Percentiles rank a stretch among this genome's conserved stretches.
These are phyloP conservation scores for Scutellaria minor DNA, from an alignment of 257 asterid genomes.

Conservation along the genomic window DNA sequence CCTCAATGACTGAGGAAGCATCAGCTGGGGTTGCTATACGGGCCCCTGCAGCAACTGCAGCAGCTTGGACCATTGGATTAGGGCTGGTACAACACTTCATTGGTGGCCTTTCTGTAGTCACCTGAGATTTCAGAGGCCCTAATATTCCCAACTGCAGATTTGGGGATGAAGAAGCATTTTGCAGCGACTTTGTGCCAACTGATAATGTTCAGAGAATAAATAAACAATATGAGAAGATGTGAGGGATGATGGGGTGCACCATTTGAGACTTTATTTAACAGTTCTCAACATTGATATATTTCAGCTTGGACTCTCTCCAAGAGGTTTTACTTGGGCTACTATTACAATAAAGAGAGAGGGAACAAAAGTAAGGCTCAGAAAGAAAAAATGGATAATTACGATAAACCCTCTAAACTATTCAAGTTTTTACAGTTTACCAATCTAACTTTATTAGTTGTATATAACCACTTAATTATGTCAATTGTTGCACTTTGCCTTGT, in stretches of 20 bases:
- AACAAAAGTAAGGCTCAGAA: not conserved
- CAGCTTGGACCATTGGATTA: conserved; percentile 67
- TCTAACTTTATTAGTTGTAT: too few relatives aligned
- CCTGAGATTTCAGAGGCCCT: conserved; percentile 35
- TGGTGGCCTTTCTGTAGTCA: conserved; percentile 39
- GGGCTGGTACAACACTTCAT: conserved; percentile 42
- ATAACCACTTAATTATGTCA: too few relatives aligned
- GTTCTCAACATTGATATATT: conserved; percentile 23
- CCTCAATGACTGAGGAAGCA: conserved; percentile 51
- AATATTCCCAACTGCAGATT: conserved; percentile 30
- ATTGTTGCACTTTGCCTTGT: too few relatives aligned
- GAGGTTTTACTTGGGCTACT: conserved; percentile 9
- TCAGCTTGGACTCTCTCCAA: not conserved
- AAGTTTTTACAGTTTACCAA: too few relatives aligned
- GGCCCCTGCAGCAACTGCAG: conserved; percentile 80
- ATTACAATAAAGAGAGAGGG: not conserved
- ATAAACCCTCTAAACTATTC: too few relatives aligned
- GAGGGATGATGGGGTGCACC: conserved; percentile 32
- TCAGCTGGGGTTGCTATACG: conserved; percentile 62
- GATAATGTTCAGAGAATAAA: conserved; percentile 39
- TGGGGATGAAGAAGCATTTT: conserved; percentile 21
- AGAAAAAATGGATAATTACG: not conserved
- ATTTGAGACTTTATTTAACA: conserved; percentile 39
- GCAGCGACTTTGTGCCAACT: conserved; percentile 28
- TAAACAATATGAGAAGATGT: conserved; percentile 1